A percentile compares a stretch with the other conserved stretches of the same genome.
These are phyloP conservation scores for Auriculariales sp. DNA, from an alignment of 768 basidiomycete species.

Conservation along the genomic window DNA sequence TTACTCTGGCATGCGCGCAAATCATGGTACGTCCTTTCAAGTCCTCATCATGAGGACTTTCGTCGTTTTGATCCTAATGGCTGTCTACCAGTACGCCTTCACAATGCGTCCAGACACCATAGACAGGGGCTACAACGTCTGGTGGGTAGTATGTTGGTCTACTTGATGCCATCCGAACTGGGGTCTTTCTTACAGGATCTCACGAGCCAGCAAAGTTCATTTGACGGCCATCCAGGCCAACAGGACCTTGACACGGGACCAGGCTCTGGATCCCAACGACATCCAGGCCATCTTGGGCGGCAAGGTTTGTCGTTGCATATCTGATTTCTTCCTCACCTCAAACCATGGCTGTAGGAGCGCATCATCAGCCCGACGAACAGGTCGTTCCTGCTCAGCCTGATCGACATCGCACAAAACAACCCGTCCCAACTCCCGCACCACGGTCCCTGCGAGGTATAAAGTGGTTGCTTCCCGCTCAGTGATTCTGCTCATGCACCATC, in stretches of 20 bases:
- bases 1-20: too few species aligned
- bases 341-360: slow-evolving; percentile 23
- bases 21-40: slow-evolving; percentile 33
- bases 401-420: not conserved
- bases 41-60: too few species aligned
- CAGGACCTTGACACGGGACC: slow-evolving; percentile 39
- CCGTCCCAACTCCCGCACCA: slow-evolving; percentile 1
- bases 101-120: slow-evolving; percentile 72
- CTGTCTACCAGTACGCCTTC: slow-evolving; percentile 69
- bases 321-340: not conserved
- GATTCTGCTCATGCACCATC: slow-evolving; percentile 49
- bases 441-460: not conserved
- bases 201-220: slow-evolving; percentile 51
- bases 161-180: not conserved
- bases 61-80: too few species aligned
- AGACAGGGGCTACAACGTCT: slow-evolving; percentile 56
- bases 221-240: slow-evolving; percentile 44
- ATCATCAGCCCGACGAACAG: slow-evolving; percentile 34
- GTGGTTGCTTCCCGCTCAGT: slow-evolving; percentile 8
- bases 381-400: slow-evolving; percentile 24
- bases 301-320: slow-evolving; percentile 22
- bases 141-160: slow-evolving; percentile 29
- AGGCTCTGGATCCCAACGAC: slow-evolving; percentile 37
- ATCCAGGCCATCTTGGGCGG: slow-evolving; percentile 39
- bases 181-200: slow-evolving; percentile 38